These are phyloP conservation scores for Penicillium sp. DNA, from an alignment of 2,329 filamentous ascomycete species.

Conservation along the genomic window DNA sequence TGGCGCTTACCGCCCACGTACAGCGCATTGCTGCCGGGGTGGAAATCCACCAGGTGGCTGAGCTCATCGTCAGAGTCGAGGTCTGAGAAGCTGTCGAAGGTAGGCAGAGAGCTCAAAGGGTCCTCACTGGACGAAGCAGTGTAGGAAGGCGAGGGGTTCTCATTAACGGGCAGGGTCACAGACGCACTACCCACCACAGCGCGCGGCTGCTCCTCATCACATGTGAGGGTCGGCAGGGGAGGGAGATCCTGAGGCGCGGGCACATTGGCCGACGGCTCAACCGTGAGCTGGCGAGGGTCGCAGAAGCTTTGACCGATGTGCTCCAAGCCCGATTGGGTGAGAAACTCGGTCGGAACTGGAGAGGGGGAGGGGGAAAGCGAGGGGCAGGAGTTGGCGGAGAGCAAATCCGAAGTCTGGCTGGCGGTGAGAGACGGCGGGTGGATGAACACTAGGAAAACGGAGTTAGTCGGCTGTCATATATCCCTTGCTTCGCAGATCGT, in stretches of 20 bases:
- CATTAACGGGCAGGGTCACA: slow-evolving; percentile 37
- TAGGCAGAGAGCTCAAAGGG: slow-evolving; percentile 60
- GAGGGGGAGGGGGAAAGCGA: slow-evolving; percentile 85
- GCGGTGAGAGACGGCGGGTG: slow-evolving; percentile 64
- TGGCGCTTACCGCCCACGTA: slow-evolving; percentile 68
- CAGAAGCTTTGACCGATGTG: slow-evolving; percentile 78
- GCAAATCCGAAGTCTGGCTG: slow-evolving; percentile 65
- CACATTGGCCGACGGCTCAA: slow-evolving; percentile 52
- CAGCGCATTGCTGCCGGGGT: slow-evolving; percentile 56
- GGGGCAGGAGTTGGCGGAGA: slow-evolving; percentile 70
- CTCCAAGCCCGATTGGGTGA: slow-evolving; percentile 69
- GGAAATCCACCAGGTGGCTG: slow-evolving; percentile 69
- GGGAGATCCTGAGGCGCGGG: slow-evolving; percentile 60
- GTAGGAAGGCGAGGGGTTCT: slow-evolving; percentile 39
- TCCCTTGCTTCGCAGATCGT: neutral
- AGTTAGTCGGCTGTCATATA: slow-evolving; percentile 24
- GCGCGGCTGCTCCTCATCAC: slow-evolving; percentile 40
- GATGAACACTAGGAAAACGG: slow-evolving; percentile 56
- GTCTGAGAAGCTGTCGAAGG: slow-evolving; percentile 83
- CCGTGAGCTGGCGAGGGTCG: slow-evolving; percentile 85
- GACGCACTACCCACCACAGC: slow-evolving; percentile 36
- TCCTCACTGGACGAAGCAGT: slow-evolving; percentile 45
- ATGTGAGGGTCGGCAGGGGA: slow-evolving; percentile 53
- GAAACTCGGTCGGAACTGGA: slow-evolving; percentile 67
- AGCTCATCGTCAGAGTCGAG: slow-evolving; percentile 91